Conservation (phyloP, 352 stramenopile species). For the Phytophthora pluvialis region DNA sequence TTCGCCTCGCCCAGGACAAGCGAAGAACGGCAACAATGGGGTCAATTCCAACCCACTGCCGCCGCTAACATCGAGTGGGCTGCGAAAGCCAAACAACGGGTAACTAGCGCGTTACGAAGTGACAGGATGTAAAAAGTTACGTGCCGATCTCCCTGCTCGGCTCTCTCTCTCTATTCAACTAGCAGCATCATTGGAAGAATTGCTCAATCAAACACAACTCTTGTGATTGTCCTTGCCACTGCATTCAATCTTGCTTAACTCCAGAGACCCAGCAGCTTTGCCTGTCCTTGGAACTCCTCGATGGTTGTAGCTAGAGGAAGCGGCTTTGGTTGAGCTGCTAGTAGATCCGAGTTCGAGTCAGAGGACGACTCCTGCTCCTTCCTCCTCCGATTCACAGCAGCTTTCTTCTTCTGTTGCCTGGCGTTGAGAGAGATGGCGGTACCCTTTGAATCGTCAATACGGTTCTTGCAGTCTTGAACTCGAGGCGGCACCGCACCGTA, state of each 20-base stretch:
- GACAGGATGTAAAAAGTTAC: conserved; percentile 25
- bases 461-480: background rate
- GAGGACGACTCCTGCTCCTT: background rate
- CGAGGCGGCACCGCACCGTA: conserved; percentile 34
- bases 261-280: conserved; percentile 53
- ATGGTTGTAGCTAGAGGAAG: conserved; percentile 23
- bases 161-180: conserved; percentile 1
- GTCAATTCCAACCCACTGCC: conserved; percentile 8
- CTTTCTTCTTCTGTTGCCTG: conserved; percentile 26
- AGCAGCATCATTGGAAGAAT: conserved; percentile 10
- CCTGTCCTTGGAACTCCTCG: conserved; percentile 47
- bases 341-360: background rate
- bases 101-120: conserved; percentile 3
- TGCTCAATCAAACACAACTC: conserved; percentile 8
- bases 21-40: conserved; percentile 15
- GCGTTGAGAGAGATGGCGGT: background rate
- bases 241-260: conserved; percentile 28
- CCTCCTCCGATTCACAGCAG: conserved; percentile 13
- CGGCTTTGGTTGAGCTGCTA: conserved; percentile 15
- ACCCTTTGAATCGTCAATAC: conserved; percentile 17
- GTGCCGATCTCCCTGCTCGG: background rate
- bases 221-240: background rate
- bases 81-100: conserved; percentile 15
- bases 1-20: conserved; percentile 14
- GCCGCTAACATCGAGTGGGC: conserved; percentile 18